phyloP scores from a whole-genome alignment of 1,284 basidiomycete species.

The Chondrostereum purpureum region DNA sequence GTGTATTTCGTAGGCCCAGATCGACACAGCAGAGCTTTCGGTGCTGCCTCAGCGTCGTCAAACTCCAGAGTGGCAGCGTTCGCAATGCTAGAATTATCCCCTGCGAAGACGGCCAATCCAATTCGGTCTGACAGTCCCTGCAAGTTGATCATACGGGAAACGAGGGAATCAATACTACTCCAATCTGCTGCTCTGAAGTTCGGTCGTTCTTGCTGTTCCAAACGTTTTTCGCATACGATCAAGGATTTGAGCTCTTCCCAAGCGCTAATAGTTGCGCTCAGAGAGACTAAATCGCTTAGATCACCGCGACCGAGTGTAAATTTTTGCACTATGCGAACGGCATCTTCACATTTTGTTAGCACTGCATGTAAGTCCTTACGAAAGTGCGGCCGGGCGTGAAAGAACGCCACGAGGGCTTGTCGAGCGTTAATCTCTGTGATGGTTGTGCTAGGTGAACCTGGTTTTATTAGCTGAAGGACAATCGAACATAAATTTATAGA shows the following conservation, averaged over 20 bases:
- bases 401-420: conserved; percentile 76
- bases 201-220: conserved; percentile 38
- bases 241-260: conserved; percentile 50
- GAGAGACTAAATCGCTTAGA: conserved; percentile 55
- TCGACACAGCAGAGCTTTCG: conserved; percentile 1
- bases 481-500: conserved; percentile 1
- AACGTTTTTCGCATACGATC: conserved; percentile 47
- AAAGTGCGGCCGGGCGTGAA: conserved; percentile 59
- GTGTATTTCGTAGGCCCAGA: conserved; percentile 41
- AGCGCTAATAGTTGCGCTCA: conserved; percentile 53
- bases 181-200: conserved; percentile 37
- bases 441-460: conserved; percentile 84
- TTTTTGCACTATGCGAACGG: conserved; percentile 73
- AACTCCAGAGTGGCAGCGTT: neutral
- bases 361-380: conserved; percentile 59
- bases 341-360: conserved; percentile 64
- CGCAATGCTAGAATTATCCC: neutral
- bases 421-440: conserved; percentile 66
- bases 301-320: conserved; percentile 70
- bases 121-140: conserved; percentile 54
- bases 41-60: conserved; percentile 12
- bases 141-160: conserved; percentile 54
- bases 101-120: conserved; percentile 38
- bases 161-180: conserved; percentile 47
- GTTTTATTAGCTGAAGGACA: conserved; percentile 9